Evolutionary conservation across 2,329 filamentous ascomycete genomes (phyloP).

Genomic region (Xylaria sp.): DNA sequence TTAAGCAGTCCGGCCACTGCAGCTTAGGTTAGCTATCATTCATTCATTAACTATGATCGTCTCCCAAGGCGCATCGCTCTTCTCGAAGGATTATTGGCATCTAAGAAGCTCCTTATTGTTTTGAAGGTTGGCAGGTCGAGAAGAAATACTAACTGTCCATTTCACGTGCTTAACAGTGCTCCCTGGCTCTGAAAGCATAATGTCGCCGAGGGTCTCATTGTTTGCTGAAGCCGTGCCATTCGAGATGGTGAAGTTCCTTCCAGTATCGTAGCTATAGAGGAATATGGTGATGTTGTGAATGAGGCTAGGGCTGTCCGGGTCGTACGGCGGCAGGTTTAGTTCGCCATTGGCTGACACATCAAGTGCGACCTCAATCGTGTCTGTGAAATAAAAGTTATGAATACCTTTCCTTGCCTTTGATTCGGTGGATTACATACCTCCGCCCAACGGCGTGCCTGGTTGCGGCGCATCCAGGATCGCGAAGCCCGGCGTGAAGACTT

Average conservation of each 20-base stretch:
- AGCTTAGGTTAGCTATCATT: neutral
- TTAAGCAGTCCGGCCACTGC: slow-evolving; percentile 69
- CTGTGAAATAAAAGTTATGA: slow-evolving; percentile 43
- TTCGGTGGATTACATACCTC: slow-evolving; percentile 52
- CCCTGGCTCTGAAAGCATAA: slow-evolving; percentile 66
- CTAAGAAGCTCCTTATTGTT: neutral
- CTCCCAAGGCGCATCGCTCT: neutral
- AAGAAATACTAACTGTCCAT: slow-evolving; percentile 52
- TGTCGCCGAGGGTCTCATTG: slow-evolving; percentile 63
- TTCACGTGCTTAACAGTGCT: slow-evolving; percentile 77
- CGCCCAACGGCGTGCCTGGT: slow-evolving; percentile 67
- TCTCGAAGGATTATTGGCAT: neutral
- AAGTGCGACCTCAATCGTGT: slow-evolving; percentile 66
- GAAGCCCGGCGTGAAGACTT: slow-evolving; percentile 73
- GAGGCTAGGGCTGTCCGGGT: slow-evolving; percentile 57
- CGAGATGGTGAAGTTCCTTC: slow-evolving; percentile 71
- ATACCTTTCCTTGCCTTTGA: slow-evolving; percentile 16
- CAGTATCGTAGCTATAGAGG: slow-evolving; percentile 66
- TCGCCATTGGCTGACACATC: slow-evolving; percentile 71
- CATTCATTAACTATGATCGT: neutral
- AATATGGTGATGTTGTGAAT: slow-evolving; percentile 72
- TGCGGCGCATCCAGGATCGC: slow-evolving; percentile 70
- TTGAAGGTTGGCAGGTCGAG: neutral
- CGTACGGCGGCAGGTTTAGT: slow-evolving; percentile 63
- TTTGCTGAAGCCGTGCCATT: slow-evolving; percentile 62